Base-by-base conservation (phyloP, 2,329 filamentous ascomycete genomes). In the Sordariomycetes sp. region DNA sequence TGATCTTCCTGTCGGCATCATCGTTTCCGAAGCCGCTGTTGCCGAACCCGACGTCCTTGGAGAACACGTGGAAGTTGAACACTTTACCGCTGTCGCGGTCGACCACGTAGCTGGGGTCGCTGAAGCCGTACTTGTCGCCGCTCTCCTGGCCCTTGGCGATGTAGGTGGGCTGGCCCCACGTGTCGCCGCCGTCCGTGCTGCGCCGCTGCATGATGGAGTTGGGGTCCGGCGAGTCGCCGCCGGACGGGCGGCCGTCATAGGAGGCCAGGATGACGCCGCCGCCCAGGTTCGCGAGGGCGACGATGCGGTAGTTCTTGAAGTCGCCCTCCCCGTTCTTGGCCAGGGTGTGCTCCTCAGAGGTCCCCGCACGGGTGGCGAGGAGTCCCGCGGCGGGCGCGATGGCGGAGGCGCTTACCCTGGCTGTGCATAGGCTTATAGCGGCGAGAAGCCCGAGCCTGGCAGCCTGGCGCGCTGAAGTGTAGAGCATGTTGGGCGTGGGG, bases 21-120 rank as follows among this genome's bases (percentile, higher is more conserved):
- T 56, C 40, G 14, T 56, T 48, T 32, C 54, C 54, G n/a, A 56
- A 7, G 18, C 4, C 34, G 24, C 54, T 48, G 43, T 34, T 20
- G 3, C 11, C 16, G 40, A 56, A 56, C 7, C 54, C 54, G 37
- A 24, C n/a, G 40, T 56, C 28, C 54, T 56, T 56, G 2, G 54
- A 56, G 37, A 56, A 56, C 20, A 56, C 54, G 14, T 56, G 54
- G 40, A 56, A 56, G 16, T 56, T 56, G 28, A 56, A 56, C 11
- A 56, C 43, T 7, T 35, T 56, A 2, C 54, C 54, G 1, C 37
- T 56, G 18, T 7, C 28, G 10, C 20, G 25, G 40, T 56, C 54
- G 37, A 56, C 54, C 3, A 56, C 37, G 40, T 56, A 56, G 37
- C 54, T 56, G 10, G 54, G 54, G 25, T 56, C 54, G 24, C 54